A percentile compares a stretch with the other conserved stretches of the same genome.
Evolutionary conservation across 768 basidiomycete genomes (phyloP).

Genomic region (Lactarius hengduanensis): DNA sequence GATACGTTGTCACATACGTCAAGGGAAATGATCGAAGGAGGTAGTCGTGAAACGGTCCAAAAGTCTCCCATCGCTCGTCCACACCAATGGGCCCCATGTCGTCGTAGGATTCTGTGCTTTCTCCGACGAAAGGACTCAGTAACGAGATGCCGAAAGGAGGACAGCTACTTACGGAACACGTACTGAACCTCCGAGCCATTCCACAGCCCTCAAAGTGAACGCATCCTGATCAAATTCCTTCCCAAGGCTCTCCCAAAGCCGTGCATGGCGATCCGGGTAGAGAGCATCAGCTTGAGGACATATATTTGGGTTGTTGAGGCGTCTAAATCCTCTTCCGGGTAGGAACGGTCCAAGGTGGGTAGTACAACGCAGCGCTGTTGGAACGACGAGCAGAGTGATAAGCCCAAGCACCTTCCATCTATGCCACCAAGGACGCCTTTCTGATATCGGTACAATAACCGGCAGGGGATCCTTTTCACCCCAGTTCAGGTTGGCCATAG

Average conservation of each 20-base stretch:
- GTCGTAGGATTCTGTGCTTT: conserved; percentile 53
- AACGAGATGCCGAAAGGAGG: background rate
- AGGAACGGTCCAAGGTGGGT: background rate
- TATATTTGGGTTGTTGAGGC: background rate
- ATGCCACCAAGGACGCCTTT: background rate
- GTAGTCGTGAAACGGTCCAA: conserved; percentile 41
- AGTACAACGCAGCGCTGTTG: background rate
- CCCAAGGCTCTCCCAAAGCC: conserved; percentile 36
- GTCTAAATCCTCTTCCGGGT: background rate
- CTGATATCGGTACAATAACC: background rate
- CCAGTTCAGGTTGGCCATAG: too few species aligned
- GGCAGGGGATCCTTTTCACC: background rate
- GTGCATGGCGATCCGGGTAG: conserved; percentile 34
- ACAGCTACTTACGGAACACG: conserved; percentile 37
- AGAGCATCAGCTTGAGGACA: conserved; percentile 34
- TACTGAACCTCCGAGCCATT: conserved; percentile 43
- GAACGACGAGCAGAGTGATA: background rate
- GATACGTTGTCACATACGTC: conserved; percentile 42
- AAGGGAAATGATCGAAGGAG: conserved; percentile 56
- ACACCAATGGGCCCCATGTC: conserved; percentile 46
- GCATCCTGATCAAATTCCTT: conserved; percentile 34
- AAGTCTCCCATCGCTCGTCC: conserved; percentile 47
- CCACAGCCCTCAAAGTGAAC: conserved; percentile 38
- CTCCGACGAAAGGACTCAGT: background rate
- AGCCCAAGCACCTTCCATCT: background rate